Conservation (phyloP, 169 alveolate species). For the Plasmodium coatneyi region DNA sequence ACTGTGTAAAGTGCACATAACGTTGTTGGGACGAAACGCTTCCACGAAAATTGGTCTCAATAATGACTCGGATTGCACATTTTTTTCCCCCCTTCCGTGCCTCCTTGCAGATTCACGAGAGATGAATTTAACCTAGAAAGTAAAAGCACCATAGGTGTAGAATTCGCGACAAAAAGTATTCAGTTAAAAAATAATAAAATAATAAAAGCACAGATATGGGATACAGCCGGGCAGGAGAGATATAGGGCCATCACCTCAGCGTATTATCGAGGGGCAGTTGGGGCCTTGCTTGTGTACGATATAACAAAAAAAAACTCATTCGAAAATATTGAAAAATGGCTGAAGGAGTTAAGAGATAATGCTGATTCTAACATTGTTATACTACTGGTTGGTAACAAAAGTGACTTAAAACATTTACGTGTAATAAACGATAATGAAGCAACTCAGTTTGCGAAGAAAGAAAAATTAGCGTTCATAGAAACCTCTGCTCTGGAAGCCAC, state of each 20-base stretch:
- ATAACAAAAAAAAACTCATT: slow-evolving; percentile 96
- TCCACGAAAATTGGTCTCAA: neutral
- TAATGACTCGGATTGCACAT: neutral
- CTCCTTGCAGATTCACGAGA: slow-evolving; percentile 91
- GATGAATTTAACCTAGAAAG: slow-evolving; percentile 96
- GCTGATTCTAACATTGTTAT: slow-evolving; percentile 97
- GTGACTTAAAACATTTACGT: slow-evolving; percentile 92
- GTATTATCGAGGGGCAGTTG: slow-evolving; percentile 99
- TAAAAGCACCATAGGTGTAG: slow-evolving; percentile 98
- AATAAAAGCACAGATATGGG: slow-evolving; percentile 98
- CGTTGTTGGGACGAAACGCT: neutral
- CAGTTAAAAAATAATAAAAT: slow-evolving; percentile 91
- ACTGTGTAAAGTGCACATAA: neutral
- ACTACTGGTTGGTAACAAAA: slow-evolving; percentile 97
- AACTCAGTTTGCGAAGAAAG: slow-evolving; percentile 90
- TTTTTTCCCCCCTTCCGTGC: neutral
- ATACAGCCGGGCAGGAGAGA: slow-evolving; percentile 99
- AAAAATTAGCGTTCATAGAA: slow-evolving; percentile 94
- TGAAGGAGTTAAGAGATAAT: slow-evolving; percentile 96
- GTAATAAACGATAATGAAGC: slow-evolving; percentile 95
- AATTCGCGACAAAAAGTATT: slow-evolving; percentile 95
- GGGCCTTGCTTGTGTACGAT: slow-evolving; percentile 99
- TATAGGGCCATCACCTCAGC: slow-evolving; percentile 99
- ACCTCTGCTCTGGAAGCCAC: slow-evolving; percentile 96
- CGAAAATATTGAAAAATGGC: slow-evolving; percentile 96